Conservation (phyloP, 192 early-diverging fungal species). For the Chytriomyces hyalinus region DNA sequence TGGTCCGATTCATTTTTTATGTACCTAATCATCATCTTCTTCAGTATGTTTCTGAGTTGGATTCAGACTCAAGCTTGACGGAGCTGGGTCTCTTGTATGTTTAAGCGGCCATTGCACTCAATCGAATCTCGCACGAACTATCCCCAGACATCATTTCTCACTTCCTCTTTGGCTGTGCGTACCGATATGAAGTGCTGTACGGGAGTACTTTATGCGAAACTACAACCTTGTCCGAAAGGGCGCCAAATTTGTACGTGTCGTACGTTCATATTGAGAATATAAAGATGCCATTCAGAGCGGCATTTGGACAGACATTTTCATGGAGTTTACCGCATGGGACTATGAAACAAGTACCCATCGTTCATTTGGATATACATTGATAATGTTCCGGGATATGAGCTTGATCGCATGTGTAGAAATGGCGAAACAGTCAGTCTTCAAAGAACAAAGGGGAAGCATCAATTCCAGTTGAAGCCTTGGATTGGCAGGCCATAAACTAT, state of each 20-base stretch:
- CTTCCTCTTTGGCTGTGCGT: constrained; percentile 14
- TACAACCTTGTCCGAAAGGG: background rate
- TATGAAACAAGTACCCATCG: background rate
- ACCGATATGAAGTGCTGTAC: constrained; percentile 1
- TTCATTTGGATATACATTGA: too few species aligned
- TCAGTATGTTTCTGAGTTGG: constrained; percentile 23
- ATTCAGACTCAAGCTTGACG: background rate
- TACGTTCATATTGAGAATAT: constrained; percentile 8
- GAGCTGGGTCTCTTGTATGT: constrained; percentile 6
- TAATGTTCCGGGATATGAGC: too few species aligned
- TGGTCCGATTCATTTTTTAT: background rate
- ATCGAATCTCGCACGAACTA: background rate
- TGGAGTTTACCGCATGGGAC: background rate
- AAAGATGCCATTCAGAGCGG: background rate
- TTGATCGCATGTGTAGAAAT: too few species aligned
- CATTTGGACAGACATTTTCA: background rate
- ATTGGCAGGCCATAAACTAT: background rate
- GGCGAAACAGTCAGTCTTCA: too few species aligned
- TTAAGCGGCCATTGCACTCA: background rate
- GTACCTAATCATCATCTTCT: background rate
- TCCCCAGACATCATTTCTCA: background rate
- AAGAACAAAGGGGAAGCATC: too few species aligned
- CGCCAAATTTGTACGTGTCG: background rate
- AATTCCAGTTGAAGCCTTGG: too few species aligned
- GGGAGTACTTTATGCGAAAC: background rate